A percentile compares a stretch with the other conserved stretches of the same genome.
phyloP scores from a whole-genome alignment of 352 stramenopile species.

The Pythium guiyangense region DNA sequence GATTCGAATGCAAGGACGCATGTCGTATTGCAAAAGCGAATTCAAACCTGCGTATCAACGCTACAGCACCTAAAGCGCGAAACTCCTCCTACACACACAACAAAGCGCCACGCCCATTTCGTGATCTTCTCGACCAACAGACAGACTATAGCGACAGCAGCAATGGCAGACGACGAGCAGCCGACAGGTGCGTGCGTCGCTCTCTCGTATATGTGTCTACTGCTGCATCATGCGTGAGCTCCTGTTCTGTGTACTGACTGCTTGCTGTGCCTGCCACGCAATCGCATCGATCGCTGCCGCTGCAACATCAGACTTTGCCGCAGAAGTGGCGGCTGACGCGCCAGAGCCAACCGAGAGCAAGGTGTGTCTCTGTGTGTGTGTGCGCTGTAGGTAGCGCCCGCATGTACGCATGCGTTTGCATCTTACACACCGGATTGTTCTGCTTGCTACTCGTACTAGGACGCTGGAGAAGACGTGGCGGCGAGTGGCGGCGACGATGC shows the following conservation, averaged over 20 bases:
- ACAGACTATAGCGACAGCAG: too few species aligned
- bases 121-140: background rate
- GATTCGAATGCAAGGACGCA: too few species aligned
- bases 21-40: too few species aligned
- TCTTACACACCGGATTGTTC: background rate
- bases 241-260: background rate
- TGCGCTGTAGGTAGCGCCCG: background rate
- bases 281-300: too few species aligned
- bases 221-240: background rate
- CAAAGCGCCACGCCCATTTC: background rate
- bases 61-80: too few species aligned
- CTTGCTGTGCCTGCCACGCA: background rate
- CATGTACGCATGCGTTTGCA: background rate
- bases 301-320: background rate
- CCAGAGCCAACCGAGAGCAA: background rate
- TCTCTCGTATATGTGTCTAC: background rate
- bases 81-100: too few species aligned
- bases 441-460: background rate
- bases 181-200: background rate
- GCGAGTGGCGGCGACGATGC: background rate
- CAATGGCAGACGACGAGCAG: background rate
- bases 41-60: too few species aligned
- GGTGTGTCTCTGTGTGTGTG: background rate
- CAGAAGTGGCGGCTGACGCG: background rate
- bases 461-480: background rate